phyloP scores from a whole-genome alignment of 306 rosid genomes.

The Cicer bijugum region DNA sequence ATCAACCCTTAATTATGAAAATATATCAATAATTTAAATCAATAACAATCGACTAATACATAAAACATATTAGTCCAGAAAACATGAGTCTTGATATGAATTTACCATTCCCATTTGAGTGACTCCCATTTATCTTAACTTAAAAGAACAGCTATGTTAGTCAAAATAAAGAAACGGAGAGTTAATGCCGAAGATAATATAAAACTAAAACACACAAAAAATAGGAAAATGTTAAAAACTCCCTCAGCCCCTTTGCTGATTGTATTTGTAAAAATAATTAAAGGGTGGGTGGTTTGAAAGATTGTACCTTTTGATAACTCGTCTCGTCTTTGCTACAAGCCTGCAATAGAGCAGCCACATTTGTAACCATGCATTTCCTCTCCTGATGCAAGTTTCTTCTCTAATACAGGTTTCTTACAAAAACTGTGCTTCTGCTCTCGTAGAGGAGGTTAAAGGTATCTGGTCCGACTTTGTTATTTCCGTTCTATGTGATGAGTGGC shows the following conservation, averaged over 20 bases:
- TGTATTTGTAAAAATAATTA: constrained; percentile 20
- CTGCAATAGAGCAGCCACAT: constrained; percentile 4
- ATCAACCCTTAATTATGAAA: constrained; percentile 14
- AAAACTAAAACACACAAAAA: constrained; percentile 10
- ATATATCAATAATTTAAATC: constrained; percentile 35
- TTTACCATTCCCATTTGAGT: constrained; percentile 35
- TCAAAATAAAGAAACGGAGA: constrained; percentile 36
- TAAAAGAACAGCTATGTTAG: background rate
- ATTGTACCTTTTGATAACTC: constrained; percentile 28
- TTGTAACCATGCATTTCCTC: constrained; percentile 8
- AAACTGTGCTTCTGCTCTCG: constrained; percentile 62
- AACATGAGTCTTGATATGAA: constrained; percentile 13
- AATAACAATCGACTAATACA: constrained; percentile 5
- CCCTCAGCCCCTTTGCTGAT: constrained; percentile 1
- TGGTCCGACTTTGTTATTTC: constrained; percentile 83
- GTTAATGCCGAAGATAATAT: constrained; percentile 33
- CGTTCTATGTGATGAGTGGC: constrained; percentile 81
- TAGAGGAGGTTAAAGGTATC: constrained; percentile 71
- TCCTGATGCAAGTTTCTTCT: constrained; percentile 37
- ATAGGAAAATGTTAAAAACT: constrained; percentile 5
- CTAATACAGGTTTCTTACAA: constrained; percentile 70
- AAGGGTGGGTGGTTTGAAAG: constrained; percentile 11
- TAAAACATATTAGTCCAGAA: constrained; percentile 14
- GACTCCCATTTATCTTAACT: constrained; percentile 2
- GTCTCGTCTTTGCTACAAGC: background rate